Evolutionary conservation across 768 basidiomycete genomes (phyloP).

Genomic region (Suillus fuscotomentosus): DNA sequence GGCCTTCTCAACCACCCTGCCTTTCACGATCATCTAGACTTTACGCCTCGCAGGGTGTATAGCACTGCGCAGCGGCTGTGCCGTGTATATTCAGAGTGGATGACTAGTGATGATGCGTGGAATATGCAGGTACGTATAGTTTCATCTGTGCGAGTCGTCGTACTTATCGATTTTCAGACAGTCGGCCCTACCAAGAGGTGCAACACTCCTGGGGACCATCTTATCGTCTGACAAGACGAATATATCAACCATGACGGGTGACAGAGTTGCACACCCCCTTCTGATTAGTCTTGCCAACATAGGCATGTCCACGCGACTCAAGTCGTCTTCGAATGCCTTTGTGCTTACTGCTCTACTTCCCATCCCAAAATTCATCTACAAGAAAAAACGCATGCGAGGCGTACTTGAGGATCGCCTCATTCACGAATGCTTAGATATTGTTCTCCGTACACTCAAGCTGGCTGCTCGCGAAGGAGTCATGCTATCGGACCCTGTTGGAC

Average conservation of each 20-base stretch:
- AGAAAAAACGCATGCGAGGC: conserved; percentile 17
- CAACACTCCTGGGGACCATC: conserved; percentile 24
- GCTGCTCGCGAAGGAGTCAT: too few relatives aligned
- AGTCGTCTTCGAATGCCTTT: conserved; percentile 26
- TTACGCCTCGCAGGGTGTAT: conserved; percentile 19
- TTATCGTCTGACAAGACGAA: conserved; percentile 33
- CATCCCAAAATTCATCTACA: conserved; percentile 22
- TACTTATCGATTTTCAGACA: conserved; percentile 8
- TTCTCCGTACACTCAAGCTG: background rate
- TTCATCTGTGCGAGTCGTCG: background rate
- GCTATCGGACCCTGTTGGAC: too few relatives aligned
- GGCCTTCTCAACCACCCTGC: conserved; percentile 20
- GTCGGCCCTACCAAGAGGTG: conserved; percentile 15
- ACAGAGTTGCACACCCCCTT: conserved; percentile 28
- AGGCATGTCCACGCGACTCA: conserved; percentile 22
- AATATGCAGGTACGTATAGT: conserved; percentile 19
- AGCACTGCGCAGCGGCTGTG: conserved; percentile 4
- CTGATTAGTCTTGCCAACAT: conserved; percentile 33
- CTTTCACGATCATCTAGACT: conserved; percentile 17
- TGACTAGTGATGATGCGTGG: conserved; percentile 5
- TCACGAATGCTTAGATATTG: conserved; percentile 19
- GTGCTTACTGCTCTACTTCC: conserved; percentile 8
- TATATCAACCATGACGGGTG: conserved; percentile 29
- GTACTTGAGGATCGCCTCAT: conserved; percentile 25
- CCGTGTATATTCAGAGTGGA: conserved; percentile 22